These are phyloP conservation scores for Onygenales sp. DNA, from an alignment of 2,329 filamentous ascomycete species.

Conservation along the genomic window DNA sequence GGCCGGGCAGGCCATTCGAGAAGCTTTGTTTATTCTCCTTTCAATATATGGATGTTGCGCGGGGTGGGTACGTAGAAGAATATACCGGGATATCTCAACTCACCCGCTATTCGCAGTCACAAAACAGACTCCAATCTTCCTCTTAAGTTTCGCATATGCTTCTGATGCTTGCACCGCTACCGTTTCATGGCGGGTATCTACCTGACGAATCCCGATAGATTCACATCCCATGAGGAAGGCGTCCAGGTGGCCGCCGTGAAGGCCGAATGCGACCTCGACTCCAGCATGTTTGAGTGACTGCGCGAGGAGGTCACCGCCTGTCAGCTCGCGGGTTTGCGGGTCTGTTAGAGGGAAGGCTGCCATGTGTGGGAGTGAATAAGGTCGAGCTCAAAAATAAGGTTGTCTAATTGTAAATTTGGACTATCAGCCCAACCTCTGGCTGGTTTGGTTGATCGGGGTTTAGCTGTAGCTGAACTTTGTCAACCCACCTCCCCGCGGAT, in stretches of 20 bases:
- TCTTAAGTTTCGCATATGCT: constrained; percentile 36
- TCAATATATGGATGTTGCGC: neutral
- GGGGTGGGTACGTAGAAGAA: neutral
- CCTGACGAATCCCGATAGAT: constrained; percentile 30
- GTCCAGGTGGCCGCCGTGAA: constrained; percentile 41
- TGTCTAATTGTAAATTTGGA: no score
- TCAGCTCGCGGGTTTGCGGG: constrained; percentile 30
- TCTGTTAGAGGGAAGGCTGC: constrained; percentile 11
- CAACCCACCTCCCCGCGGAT: no score
- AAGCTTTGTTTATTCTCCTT: constrained; percentile 22
- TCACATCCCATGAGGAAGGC: constrained; percentile 38
- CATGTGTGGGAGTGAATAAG: constrained; percentile 5
- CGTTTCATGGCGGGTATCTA: constrained; percentile 41
- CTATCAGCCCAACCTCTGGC: no score
- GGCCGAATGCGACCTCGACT: constrained; percentile 36
- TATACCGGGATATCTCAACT: constrained; percentile 5
- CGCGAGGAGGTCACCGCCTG: constrained; percentile 38
- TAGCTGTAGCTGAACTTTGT: no score
- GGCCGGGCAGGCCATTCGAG: constrained; percentile 36
- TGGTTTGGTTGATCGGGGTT: no score
- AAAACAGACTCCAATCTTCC: constrained; percentile 37
- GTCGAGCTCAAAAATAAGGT: no score
- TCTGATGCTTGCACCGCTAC: constrained; percentile 40
- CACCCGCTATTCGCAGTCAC: constrained; percentile 41
- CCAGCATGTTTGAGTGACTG: constrained; percentile 35